These are phyloP conservation scores for Sporobolomyces pararoseus DNA, from an alignment of 768 basidiomycete genomes.

Conservation along the genomic window DNA sequence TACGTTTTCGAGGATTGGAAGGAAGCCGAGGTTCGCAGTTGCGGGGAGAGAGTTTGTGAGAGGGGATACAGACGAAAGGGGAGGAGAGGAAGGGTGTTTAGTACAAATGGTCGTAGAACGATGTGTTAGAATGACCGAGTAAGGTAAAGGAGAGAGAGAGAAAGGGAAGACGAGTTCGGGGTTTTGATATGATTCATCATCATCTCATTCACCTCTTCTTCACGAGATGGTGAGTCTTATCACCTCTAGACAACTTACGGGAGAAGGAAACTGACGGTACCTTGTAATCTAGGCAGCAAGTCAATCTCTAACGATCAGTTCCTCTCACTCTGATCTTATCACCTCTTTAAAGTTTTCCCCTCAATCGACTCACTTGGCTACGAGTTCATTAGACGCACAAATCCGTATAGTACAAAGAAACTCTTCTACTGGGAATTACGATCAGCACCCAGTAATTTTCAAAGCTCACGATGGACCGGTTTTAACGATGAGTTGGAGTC, in stretches of 20 bases:
- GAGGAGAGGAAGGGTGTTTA: background rate
- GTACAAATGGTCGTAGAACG: background rate
- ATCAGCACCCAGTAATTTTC: slow-evolving; percentile 19
- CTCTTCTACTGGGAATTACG: background rate
- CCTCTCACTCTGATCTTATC: slow-evolving; percentile 39
- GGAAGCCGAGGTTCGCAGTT: slow-evolving; percentile 5
- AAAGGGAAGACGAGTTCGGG: background rate
- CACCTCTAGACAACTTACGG: background rate
- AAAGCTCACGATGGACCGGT: slow-evolving; percentile 94
- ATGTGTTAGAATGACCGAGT: background rate
- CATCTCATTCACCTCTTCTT: too few species aligned
- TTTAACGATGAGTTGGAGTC: slow-evolving; percentile 79
- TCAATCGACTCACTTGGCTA: slow-evolving; percentile 38
- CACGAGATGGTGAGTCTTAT: slow-evolving; percentile 3
- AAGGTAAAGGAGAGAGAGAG: background rate
- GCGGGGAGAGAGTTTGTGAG: background rate
- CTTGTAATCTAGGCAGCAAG: background rate
- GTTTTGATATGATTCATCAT: too few species aligned
- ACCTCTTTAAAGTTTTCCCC: slow-evolving; percentile 41
- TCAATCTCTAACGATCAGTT: background rate
- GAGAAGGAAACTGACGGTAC: too few species aligned
- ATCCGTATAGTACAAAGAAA: slow-evolving; percentile 32
- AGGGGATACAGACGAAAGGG: background rate
- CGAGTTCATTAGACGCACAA: slow-evolving; percentile 41
- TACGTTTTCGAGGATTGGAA: background rate